Evolutionary conservation across 2,329 filamentous ascomycete genomes (phyloP).

Genomic region (Biscogniauxia marginata): DNA sequence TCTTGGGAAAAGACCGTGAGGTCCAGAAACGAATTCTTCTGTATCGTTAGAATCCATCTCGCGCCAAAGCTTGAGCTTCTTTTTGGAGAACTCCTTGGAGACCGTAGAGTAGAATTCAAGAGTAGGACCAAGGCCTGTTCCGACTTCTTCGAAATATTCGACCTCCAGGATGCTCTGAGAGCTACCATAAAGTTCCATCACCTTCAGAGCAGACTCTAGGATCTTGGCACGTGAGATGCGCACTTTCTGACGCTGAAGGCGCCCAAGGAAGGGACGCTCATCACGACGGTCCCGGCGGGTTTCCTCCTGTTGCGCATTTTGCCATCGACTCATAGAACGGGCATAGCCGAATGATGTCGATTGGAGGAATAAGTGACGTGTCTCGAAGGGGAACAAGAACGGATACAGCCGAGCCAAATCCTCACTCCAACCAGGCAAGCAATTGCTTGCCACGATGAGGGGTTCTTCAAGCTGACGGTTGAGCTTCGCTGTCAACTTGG

Average conservation of each 20-base stretch:
- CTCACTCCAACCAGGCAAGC: slow-evolving; percentile 92
- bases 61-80: slow-evolving; percentile 94
- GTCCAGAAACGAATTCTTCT: slow-evolving; percentile 82
- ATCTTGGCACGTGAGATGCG: slow-evolving; percentile 94
- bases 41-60: slow-evolving; percentile 74
- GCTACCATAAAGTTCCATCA: slow-evolving; percentile 98
- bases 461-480: slow-evolving; percentile 97
- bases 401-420: slow-evolving; percentile 91
- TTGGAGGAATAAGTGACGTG: slow-evolving; percentile 91
- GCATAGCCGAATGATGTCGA: slow-evolving; percentile 98
- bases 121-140: slow-evolving; percentile 91
- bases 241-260: slow-evolving; percentile 95
- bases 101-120: slow-evolving; percentile 98
- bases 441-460: slow-evolving; percentile 94
- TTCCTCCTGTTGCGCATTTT: slow-evolving; percentile 80
- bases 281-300: slow-evolving; percentile 85
- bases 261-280: slow-evolving; percentile 85
- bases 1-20: slow-evolving; percentile 84
- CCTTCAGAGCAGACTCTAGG: slow-evolving; percentile 92
- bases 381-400: slow-evolving; percentile 98
- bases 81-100: slow-evolving; percentile 95
- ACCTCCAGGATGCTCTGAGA: slow-evolving; percentile 95
- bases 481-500: slow-evolving; percentile 94
- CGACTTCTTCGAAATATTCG: slow-evolving; percentile 98
- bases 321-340: slow-evolving; percentile 95